A percentile compares a stretch with the other conserved stretches of the same genome.
Conservation (phyloP, 1,284 basidiomycete genomes). For the Ceratobasidium sp. region DNA sequence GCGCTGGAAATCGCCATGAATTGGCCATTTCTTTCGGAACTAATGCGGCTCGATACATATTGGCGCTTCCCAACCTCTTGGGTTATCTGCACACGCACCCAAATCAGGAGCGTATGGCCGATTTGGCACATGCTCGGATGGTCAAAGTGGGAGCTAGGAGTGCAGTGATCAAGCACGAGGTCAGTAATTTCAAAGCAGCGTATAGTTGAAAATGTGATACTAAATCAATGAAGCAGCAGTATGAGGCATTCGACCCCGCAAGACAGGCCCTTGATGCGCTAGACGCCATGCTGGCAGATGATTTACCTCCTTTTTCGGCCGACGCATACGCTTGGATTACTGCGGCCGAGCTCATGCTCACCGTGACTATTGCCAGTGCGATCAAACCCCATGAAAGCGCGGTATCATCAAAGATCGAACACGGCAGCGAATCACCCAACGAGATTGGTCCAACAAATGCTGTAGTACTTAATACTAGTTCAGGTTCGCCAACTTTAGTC, state of each 20-base stretch:
- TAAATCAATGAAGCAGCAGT: too few species aligned
- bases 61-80: too few species aligned
- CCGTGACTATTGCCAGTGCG: not conserved
- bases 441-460: not conserved
- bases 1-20: too few species aligned
- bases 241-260: not conserved
- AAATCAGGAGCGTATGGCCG: too few species aligned
- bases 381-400: not conserved
- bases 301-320: slow-evolving; percentile 6
- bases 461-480: not conserved
- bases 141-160: too few species aligned
- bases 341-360: slow-evolving; percentile 7
- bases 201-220: too few species aligned
- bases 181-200: too few species aligned
- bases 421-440: not conserved
- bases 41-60: too few species aligned
- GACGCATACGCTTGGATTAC: slow-evolving; percentile 16
- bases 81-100: not conserved
- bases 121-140: too few species aligned
- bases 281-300: slow-evolving; percentile 5
- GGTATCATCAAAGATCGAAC: not conserved
- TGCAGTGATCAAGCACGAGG: too few species aligned
- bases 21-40: too few species aligned
- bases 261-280: not conserved
- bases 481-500: not conserved